These are phyloP conservation scores for Diaporthe batatas DNA, from an alignment of 2,329 filamentous ascomycete genomes.

Conservation along the genomic window DNA sequence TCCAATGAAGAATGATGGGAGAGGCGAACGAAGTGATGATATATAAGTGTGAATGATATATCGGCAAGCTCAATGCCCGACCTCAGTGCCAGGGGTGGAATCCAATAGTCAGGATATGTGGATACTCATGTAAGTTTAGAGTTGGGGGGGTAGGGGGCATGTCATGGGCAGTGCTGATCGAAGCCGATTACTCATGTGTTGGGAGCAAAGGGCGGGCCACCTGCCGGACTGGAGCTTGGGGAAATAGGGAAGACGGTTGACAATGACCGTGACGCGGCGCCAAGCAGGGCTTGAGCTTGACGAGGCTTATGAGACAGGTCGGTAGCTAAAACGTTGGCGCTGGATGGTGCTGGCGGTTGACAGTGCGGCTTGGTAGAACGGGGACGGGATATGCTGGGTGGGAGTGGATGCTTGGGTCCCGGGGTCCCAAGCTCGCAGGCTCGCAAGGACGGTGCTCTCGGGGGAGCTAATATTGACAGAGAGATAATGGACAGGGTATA, in stretches of 20 bases:
- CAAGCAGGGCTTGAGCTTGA: slow-evolving; percentile 29
- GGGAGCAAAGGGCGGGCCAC: slow-evolving; percentile 17
- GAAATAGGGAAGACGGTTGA: slow-evolving; percentile 1
- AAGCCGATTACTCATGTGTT: slow-evolving; percentile 8
- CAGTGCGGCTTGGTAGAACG: slow-evolving; percentile 15
- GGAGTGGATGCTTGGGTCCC: slow-evolving; percentile 1
- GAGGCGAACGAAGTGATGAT: not conserved
- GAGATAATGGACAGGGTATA: slow-evolving; percentile 4
- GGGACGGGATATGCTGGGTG: slow-evolving; percentile 5
- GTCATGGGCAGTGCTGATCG: slow-evolving; percentile 21
- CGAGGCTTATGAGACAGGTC: slow-evolving; percentile 30
- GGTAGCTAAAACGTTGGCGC: slow-evolving; percentile 35
- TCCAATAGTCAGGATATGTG: slow-evolving; percentile 23
- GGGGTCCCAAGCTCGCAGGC: too few relatives aligned
- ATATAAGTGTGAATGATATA: slow-evolving; percentile 8
- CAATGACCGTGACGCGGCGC: slow-evolving; percentile 31
- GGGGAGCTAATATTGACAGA: not conserved
- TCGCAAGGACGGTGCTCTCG: not conserved
- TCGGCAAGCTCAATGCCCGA: slow-evolving; percentile 10
- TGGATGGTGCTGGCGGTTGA: slow-evolving; percentile 26
- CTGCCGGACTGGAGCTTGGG: slow-evolving; percentile 36
- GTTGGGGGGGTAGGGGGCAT: slow-evolving; percentile 11
- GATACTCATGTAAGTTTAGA: slow-evolving; percentile 28
- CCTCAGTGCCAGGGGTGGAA: slow-evolving; percentile 1
- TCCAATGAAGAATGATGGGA: too few relatives aligned